Evolutionary conservation across 139 green algal species (phyloP).

Genomic region (Dunaliella primolecta): DNA sequence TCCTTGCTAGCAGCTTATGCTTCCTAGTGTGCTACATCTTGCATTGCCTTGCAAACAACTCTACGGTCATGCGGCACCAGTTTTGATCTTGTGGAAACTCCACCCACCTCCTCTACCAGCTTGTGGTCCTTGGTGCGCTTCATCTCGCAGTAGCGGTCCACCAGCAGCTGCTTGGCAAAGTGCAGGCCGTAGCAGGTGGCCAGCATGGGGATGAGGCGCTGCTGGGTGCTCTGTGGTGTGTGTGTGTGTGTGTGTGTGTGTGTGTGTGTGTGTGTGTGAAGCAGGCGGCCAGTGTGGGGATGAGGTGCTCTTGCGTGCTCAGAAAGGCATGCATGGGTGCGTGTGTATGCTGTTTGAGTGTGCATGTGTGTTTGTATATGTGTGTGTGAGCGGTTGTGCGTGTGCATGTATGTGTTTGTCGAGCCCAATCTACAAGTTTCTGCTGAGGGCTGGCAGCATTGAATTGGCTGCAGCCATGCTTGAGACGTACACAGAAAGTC

Average conservation of each 20-base stretch:
- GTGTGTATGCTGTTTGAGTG: not conserved
- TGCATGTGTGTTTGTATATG: not conserved
- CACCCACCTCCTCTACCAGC: conserved; percentile 29
- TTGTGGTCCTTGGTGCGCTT: conserved; percentile 65
- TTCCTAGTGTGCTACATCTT: not conserved
- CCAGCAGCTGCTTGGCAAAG: conserved; percentile 51
- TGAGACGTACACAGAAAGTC: too few relatives aligned
- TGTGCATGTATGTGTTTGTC: not conserved
- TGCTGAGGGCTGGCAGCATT: too few relatives aligned
- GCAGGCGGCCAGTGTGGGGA: too few relatives aligned
- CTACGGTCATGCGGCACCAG: too few relatives aligned
- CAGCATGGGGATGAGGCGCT: conserved; percentile 74
- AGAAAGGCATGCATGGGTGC: not conserved
- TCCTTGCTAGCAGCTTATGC: not conserved
- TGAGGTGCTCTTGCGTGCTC: not conserved
- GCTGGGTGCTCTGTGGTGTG: conserved; percentile 55
- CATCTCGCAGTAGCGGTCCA: conserved; percentile 62
- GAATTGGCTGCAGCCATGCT: too few relatives aligned
- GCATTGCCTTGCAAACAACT: too few relatives aligned
- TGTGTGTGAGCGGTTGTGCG: not conserved
- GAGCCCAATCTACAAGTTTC: too few relatives aligned
- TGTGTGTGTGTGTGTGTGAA: too few relatives aligned
- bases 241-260: too few relatives aligned
- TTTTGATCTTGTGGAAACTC: not conserved
- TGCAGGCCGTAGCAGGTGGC: conserved; percentile 71